Evolutionary conservation across 345 rosid genomes (phyloP).

Genomic region (Brassica incana): DNA sequence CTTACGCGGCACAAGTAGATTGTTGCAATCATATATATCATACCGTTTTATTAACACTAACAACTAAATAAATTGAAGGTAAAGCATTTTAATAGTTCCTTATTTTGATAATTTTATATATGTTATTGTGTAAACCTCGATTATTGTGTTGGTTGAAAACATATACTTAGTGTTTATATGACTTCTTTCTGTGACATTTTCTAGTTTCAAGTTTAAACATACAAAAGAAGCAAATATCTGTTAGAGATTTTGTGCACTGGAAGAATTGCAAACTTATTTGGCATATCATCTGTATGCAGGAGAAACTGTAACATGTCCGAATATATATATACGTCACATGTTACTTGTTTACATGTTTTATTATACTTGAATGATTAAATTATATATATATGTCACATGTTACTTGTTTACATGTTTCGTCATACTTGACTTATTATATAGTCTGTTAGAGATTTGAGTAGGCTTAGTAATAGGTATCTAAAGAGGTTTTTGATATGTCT

Average conservation of each 20-base stretch:
- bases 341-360: not conserved
- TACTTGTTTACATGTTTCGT: not conserved
- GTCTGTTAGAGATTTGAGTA: not conserved
- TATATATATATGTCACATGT: not conserved
- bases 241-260: not conserved
- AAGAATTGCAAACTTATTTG: not conserved
- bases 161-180: not conserved
- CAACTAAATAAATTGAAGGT: not conserved
- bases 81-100: not conserved
- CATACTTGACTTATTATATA: not conserved
- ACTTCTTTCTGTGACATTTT: not conserved
- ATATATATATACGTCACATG: conserved; percentile 1
- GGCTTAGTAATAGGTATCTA: not conserved
- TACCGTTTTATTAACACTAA: not conserved
- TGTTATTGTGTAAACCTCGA: not conserved
- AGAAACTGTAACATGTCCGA: conserved; percentile 12
- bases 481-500: not conserved
- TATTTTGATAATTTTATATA: not conserved
- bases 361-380: not conserved
- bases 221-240: conserved; percentile 1
- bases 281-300: conserved; percentile 16
- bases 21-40: conserved; percentile 13
- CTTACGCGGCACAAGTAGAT: conserved; percentile 22
- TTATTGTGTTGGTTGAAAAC: not conserved
- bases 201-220: not conserved